phyloP scores from a whole-genome alignment of 225 moss, liverwort and hornwort genomes.

The Neckera pumila region DNA sequence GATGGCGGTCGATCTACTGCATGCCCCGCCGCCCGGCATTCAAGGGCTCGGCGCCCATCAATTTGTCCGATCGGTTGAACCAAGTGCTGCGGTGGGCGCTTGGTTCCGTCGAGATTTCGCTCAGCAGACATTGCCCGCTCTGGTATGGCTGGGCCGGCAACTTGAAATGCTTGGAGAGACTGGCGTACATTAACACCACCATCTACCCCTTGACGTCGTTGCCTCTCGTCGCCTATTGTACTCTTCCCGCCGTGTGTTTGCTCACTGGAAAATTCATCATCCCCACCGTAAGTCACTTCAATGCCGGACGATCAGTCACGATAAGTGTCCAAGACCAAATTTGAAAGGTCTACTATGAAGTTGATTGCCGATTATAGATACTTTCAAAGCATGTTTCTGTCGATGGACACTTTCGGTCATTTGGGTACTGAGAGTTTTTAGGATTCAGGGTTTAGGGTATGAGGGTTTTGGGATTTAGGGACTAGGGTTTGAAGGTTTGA shows the following conservation, averaged over 20 bases:
- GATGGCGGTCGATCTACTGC: constrained; percentile 95
- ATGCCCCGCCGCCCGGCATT: constrained; percentile 91
- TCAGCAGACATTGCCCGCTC: constrained; percentile 89
- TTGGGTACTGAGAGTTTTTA: not conserved
- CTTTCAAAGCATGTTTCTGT: not conserved
- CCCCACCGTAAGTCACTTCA: constrained; percentile 52
- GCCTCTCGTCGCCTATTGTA: constrained; percentile 88
- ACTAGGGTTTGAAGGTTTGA: not conserved
- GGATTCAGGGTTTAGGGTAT: not conserved
- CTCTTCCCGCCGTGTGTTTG: constrained; percentile 84
- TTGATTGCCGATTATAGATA: not conserved
- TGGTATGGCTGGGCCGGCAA: constrained; percentile 87
- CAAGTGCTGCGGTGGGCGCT: constrained; percentile 97
- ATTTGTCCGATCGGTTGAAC: constrained; percentile 92
- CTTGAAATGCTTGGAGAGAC: constrained; percentile 80
- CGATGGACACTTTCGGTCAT: not conserved
- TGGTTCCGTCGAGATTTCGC: constrained; percentile 81
- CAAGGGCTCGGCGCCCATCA: constrained; percentile 98
- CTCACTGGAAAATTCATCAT: constrained; percentile 95
- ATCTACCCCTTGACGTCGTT: constrained; percentile 84
- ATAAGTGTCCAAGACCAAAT: not conserved
- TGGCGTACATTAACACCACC: constrained; percentile 87
- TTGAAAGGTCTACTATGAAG: not conserved
- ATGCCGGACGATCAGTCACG: not conserved
- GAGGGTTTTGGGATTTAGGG: not conserved